Evolutionary conservation across 768 basidiomycete genomes (phyloP).

Genomic region (Piloderma croceum): DNA sequence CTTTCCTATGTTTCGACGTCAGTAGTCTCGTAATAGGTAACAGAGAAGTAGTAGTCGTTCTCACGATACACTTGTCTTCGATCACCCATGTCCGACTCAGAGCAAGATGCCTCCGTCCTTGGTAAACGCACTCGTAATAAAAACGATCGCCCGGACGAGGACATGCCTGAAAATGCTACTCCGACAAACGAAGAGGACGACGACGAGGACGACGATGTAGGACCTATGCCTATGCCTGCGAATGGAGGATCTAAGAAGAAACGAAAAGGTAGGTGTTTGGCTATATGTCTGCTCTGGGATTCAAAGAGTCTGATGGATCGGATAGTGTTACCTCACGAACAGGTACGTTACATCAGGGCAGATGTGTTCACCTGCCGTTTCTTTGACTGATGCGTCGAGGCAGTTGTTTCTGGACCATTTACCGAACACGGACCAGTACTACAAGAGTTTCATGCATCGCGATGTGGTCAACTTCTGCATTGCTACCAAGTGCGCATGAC

Average conservation of each 20-base stretch:
- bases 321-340: not conserved
- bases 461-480: conserved; percentile 86
- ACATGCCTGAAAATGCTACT: conserved; percentile 17
- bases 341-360: too few relatives aligned
- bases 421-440: conserved; percentile 89
- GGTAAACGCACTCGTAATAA: conserved; percentile 57
- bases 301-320: conserved; percentile 21
- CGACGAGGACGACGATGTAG: conserved; percentile 74
- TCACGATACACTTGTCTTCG: too few relatives aligned
- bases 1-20: too few relatives aligned
- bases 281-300: conserved; percentile 18
- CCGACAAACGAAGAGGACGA: conserved; percentile 33
- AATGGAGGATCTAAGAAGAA: conserved; percentile 58
- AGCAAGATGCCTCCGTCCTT: conserved; percentile 48
- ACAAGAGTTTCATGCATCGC: conserved; percentile 97
- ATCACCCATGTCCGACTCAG: conserved; percentile 40
- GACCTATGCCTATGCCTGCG: conserved; percentile 79
- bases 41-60: too few relatives aligned
- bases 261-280: conserved; percentile 60
- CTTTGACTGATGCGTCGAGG: conserved; percentile 48
- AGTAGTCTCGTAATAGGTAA: too few relatives aligned
- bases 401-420: conserved; percentile 87
- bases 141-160: conserved; percentile 13
- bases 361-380: too few relatives aligned
- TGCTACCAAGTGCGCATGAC: conserved; percentile 68